phyloP scores from a whole-genome alignment of 495 filamentous ascomycete species.

The Hyaloscypha hepaticicola region DNA sequence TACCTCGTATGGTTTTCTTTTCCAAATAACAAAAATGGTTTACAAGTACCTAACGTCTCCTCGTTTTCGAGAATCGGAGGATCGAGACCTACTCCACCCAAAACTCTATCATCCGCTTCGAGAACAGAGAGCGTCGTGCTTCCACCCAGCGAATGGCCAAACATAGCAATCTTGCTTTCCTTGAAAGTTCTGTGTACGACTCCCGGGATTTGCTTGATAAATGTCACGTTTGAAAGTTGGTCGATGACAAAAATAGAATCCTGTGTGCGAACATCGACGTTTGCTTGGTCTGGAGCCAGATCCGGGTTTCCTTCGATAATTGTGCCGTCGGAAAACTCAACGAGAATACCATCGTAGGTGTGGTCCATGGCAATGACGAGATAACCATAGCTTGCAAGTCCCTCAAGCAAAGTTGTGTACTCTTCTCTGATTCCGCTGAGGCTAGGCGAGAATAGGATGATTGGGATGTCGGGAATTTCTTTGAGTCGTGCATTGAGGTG shows the following conservation, averaged over 20 bases:
- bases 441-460: conserved; percentile 44
- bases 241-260: conserved; percentile 39
- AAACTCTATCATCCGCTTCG: neutral
- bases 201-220: conserved; percentile 27
- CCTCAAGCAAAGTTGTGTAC: conserved; percentile 43
- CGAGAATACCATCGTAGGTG: conserved; percentile 44
- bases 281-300: neutral
- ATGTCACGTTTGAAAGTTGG: conserved; percentile 31
- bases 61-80: neutral
- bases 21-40: neutral
- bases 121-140: neutral
- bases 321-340: conserved; percentile 48
- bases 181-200: conserved; percentile 17
- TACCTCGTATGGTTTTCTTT: neutral
- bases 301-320: conserved; percentile 8
- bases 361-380: conserved; percentile 48
- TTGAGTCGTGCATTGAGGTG: conserved; percentile 18
- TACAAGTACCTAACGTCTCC: neutral
- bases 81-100: conserved; percentile 7
- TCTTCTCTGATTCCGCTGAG: conserved; percentile 33
- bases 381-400: conserved; percentile 49
- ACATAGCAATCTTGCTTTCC: conserved; percentile 35
- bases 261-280: conserved; percentile 30
- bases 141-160: conserved; percentile 52
- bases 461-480: conserved; percentile 7